Base-by-base conservation (phyloP, 495 filamentous ascomycete species). In the Lichenothelia convexa region DNA sequence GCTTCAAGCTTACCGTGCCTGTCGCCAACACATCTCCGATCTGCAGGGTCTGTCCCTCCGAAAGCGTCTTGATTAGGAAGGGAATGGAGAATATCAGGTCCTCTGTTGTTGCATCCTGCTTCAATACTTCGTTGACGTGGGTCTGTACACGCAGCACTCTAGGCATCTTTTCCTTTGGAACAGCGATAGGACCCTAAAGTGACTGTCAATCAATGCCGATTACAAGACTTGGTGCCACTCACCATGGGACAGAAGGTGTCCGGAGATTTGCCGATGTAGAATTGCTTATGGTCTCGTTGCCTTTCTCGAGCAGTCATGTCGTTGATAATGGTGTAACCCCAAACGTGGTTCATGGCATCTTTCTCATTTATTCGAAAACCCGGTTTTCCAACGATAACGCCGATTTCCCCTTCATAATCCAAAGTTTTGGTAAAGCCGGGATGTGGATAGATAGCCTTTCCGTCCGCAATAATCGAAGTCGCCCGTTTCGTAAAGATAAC, bases 381-480 rank as follows among this genome's bases (percentile, higher is more conserved):
- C 1, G 54, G 26, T 39, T 63, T 69, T 3, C 67, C 65, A 36
- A 71, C 49, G 36, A 73, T 68, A 3, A 73, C 61, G 0, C 62
- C 67, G 38, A 73, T 64, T 42, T 71, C 67, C 13, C 67, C 67
- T 38, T 73, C 68, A 38, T 70, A 73, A 44, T 73, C 68, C 2
- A 59, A 32, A 0, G 55, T 65, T 15, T 60, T 44, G 22, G 67
- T 68, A 38, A 68, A 71, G 3, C 50, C 47, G n/a, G 50, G 49
- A 41, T 68, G 62, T 0, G 60, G 57, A 20, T 56, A 55, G 34
- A 71, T 65, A 9, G 57, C 50, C 12, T 64, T 59, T 23, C 50
- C 55, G 31, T 56, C 45, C 2, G 60, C 64, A 36, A 70, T 64
- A 40, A 72, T 67, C 13, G 59, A 63, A 4, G 65, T 70, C 11